Evolutionary conservation across 2,329 filamentous ascomycete genomes (phyloP).

Genomic region (Penicillium sp.): DNA sequence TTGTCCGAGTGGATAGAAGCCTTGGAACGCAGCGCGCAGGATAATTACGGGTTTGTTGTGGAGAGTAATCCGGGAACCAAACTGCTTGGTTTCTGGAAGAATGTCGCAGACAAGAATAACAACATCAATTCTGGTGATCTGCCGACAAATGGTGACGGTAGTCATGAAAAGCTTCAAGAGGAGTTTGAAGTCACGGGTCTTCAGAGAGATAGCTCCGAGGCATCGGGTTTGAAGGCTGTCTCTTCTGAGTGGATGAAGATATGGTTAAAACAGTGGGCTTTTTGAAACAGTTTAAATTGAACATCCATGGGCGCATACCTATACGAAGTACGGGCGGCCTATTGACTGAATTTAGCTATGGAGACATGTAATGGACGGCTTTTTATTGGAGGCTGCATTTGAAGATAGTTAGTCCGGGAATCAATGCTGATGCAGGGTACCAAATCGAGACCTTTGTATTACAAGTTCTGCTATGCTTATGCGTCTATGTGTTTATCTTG

Average conservation of each 20-base stretch:
- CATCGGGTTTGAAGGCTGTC: constrained; percentile 3
- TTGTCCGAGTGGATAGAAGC: constrained; percentile 12
- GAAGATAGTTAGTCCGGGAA: background rate
- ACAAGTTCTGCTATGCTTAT: background rate
- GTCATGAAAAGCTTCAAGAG: background rate
- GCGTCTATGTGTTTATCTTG: background rate
- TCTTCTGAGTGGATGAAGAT: constrained; percentile 12
- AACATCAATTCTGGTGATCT: background rate
- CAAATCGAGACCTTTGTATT: background rate
- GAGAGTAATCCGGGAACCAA: constrained; percentile 13
- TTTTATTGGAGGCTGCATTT: background rate
- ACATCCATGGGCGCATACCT: background rate
- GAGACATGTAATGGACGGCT: no score
- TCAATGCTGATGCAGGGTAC: background rate
- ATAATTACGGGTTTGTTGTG: constrained; percentile 10
- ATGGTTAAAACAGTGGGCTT: constrained; percentile 15
- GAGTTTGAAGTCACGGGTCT: constrained; percentile 9
- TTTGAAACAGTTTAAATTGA: background rate
- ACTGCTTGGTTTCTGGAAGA: constrained; percentile 10
- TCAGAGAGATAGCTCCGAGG: constrained; percentile 12
- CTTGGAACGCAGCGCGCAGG: constrained; percentile 8
- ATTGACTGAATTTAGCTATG: background rate
- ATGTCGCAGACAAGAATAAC: background rate
- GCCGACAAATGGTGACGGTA: background rate
- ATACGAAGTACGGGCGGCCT: no score